A percentile compares a stretch with the other conserved stretches of the same genome.
These are phyloP conservation scores for Aspergillus chevalieri DNA, from an alignment of 2,329 filamentous ascomycete genomes.

Conservation along the genomic window DNA sequence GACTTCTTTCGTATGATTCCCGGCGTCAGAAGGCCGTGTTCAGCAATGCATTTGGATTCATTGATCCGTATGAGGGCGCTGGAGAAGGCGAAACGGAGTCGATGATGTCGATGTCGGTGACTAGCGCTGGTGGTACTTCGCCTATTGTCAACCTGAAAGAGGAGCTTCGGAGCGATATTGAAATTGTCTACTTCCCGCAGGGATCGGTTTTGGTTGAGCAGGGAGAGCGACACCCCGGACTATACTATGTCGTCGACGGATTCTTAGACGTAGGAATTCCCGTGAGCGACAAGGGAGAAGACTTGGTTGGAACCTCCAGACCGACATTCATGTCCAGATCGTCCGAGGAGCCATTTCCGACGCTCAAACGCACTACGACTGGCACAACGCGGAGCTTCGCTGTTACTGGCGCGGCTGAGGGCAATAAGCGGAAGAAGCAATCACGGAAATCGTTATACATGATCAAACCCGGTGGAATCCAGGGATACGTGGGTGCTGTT, in stretches of 20 bases:
- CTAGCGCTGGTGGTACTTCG: constrained; percentile 55
- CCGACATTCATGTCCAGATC: constrained; percentile 16
- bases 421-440: constrained; percentile 32
- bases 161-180: constrained; percentile 84
- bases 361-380: constrained; percentile 41
- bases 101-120: constrained; percentile 61
- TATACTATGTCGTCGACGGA: constrained; percentile 97
- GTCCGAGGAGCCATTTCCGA: constrained; percentile 38
- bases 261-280: constrained; percentile 93
- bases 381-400: constrained; percentile 26
- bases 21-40: constrained; percentile 73
- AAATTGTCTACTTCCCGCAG: constrained; percentile 96
- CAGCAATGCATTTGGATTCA: constrained; percentile 83
- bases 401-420: constrained; percentile 20
- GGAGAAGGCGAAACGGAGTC: constrained; percentile 83
- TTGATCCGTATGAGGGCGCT: constrained; percentile 69
- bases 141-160: constrained; percentile 63
- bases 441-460: constrained; percentile 71
- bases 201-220: constrained; percentile 92
- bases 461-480: constrained; percentile 89
- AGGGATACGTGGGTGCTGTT: constrained; percentile 89
- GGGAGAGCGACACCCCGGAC: constrained; percentile 88
- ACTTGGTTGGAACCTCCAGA: constrained; percentile 32
- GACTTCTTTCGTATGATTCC: constrained; percentile 76
- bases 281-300: constrained; percentile 52